Evolutionary conservation across 164 flowering plant genomes (phyloP).

Genomic region (Dillenia turbinata): DNA sequence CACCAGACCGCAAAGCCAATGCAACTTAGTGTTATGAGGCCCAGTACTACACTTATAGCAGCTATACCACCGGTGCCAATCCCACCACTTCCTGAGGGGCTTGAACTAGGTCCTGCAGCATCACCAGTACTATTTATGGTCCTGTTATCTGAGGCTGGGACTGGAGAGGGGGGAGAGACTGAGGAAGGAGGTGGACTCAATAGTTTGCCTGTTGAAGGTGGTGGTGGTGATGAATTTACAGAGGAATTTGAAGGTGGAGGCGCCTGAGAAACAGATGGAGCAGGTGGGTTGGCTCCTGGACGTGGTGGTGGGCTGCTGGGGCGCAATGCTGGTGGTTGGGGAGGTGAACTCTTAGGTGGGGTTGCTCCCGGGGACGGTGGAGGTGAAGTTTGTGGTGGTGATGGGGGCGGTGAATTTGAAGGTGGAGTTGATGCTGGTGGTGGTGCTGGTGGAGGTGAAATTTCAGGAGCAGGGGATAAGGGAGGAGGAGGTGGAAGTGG

Average conservation of each 20-base stretch:
- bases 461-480: slow-evolving; percentile 14
- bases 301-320: slow-evolving; percentile 27
- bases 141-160: slow-evolving; percentile 1
- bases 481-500: slow-evolving; percentile 20
- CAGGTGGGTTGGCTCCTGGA: slow-evolving; percentile 22
- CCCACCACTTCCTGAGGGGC: slow-evolving; percentile 25
- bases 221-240: slow-evolving; percentile 22
- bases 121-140: slow-evolving; percentile 6
- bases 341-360: slow-evolving; percentile 28
- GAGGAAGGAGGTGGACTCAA: slow-evolving; percentile 7
- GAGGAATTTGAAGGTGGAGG: slow-evolving; percentile 34
- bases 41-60: slow-evolving; percentile 29
- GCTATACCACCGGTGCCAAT: slow-evolving; percentile 22
- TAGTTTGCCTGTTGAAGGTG: slow-evolving; percentile 15
- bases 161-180: slow-evolving; percentile 7
- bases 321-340: slow-evolving; percentile 33
- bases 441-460: slow-evolving; percentile 14
- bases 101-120: slow-evolving; percentile 12
- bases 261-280: slow-evolving; percentile 25
- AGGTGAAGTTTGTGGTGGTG: slow-evolving; percentile 27
- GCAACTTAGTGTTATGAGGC: slow-evolving; percentile 36
- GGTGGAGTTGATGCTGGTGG: slow-evolving; percentile 25
- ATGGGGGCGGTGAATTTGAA: slow-evolving; percentile 12
- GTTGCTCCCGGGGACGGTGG: slow-evolving; percentile 20
- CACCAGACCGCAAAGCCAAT: slow-evolving; percentile 36